Conservation (phyloP, 768 basidiomycete species). For the Coprinellus aureogranulatus region DNA sequence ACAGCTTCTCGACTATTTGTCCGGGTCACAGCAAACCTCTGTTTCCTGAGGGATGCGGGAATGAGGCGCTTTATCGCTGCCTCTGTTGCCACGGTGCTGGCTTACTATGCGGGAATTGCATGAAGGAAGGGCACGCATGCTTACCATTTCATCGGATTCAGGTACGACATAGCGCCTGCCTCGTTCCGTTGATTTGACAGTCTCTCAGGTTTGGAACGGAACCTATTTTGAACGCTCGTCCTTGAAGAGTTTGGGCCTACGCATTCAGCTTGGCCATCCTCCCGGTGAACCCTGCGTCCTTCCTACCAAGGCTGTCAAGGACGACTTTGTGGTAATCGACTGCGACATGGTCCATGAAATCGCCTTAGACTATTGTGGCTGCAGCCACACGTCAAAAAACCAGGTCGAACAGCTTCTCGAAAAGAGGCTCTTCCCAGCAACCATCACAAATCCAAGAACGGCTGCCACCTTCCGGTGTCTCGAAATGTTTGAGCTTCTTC, state of each 20-base stretch:
- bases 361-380: constrained; percentile 30
- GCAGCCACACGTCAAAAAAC: constrained; percentile 4
- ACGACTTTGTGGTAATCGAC: constrained; percentile 30
- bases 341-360: constrained; percentile 27
- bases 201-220: neutral
- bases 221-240: constrained; percentile 5
- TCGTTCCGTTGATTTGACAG: neutral
- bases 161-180: neutral
- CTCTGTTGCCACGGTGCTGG: neutral
- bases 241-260: constrained; percentile 23
- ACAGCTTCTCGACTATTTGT: neutral
- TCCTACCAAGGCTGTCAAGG: constrained; percentile 7
- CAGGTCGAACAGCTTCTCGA: constrained; percentile 20
- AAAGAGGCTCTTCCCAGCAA: constrained; percentile 18
- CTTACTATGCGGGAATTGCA: neutral
- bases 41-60: no score
- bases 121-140: neutral
- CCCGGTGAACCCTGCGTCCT: constrained; percentile 10
- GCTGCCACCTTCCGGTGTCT: neutral
- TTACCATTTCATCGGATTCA: neutral
- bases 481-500: neutral
- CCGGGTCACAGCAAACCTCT: neutral
- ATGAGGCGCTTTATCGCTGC: no score
- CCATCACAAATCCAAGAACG: constrained; percentile 1
- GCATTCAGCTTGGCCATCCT: constrained; percentile 27